These are phyloP conservation scores for Anthracocystis panici-leucophaei DNA, from an alignment of 1,284 basidiomycete species.

Conservation along the genomic window DNA sequence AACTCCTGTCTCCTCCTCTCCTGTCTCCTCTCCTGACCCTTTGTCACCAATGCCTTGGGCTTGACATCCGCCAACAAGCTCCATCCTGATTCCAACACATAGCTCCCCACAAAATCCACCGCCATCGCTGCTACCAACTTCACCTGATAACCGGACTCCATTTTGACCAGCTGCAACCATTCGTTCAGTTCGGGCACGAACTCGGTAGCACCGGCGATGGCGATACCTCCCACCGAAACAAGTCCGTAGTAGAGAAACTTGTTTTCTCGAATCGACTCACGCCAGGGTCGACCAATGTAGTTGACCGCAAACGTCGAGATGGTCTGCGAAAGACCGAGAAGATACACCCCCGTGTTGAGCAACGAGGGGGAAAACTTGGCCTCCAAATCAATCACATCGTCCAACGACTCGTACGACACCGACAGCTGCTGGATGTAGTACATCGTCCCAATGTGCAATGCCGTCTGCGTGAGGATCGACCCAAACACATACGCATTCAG, in stretches of 20 bases:
- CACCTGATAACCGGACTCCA: slow-evolving; percentile 76
- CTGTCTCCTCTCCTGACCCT: slow-evolving; percentile 46
- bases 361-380: slow-evolving; percentile 66
- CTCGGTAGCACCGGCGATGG: slow-evolving; percentile 72
- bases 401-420: slow-evolving; percentile 54
- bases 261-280: slow-evolving; percentile 64
- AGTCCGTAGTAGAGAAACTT: slow-evolving; percentile 66
- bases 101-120: slow-evolving; percentile 89
- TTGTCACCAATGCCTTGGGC: slow-evolving; percentile 71
- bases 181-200: slow-evolving; percentile 93
- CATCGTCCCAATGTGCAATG: slow-evolving; percentile 66
- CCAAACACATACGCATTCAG: slow-evolving; percentile 65
- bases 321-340: slow-evolving; percentile 64
- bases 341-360: slow-evolving; percentile 67
- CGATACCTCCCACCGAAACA: slow-evolving; percentile 58
- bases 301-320: slow-evolving; percentile 68
- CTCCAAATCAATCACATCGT: slow-evolving; percentile 63
- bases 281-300: slow-evolving; percentile 67
- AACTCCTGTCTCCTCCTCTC: slow-evolving; percentile 46
- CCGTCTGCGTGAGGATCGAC: slow-evolving; percentile 65
- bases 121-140: slow-evolving; percentile 76
- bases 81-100: slow-evolving; percentile 87
- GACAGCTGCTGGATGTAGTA: slow-evolving; percentile 59
- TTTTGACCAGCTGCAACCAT: slow-evolving; percentile 96
- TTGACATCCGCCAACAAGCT: slow-evolving; percentile 87